A percentile compares a stretch with the other conserved stretches of the same genome.
phyloP scores from a whole-genome alignment of 2,329 filamentous ascomycete species.

The Aspergillus ochraceoroseus region DNA sequence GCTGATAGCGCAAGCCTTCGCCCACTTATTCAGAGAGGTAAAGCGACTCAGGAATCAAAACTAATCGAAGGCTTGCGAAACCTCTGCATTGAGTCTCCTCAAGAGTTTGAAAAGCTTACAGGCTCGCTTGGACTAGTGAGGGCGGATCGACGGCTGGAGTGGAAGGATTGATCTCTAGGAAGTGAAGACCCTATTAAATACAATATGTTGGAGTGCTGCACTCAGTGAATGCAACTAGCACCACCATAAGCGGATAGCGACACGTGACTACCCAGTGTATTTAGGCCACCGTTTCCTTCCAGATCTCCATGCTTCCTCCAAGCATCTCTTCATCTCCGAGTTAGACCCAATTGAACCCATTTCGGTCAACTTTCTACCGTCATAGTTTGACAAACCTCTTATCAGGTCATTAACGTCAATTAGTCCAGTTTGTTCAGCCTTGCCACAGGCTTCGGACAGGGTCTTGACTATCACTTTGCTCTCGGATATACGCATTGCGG shows the following conservation, averaged over 20 bases:
- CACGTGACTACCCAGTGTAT: no score
- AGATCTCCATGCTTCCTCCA: no score
- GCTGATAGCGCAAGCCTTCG: not conserved
- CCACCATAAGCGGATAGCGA: no score
- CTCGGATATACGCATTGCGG: constrained; percentile 2
- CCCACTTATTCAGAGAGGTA: not conserved
- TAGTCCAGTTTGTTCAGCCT: constrained; percentile 6
- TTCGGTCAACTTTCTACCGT: no score
- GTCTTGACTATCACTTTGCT: constrained; percentile 1
- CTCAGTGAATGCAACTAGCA: no score
- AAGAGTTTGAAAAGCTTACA: constrained; percentile 2
- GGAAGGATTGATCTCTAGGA: constrained; percentile 1
- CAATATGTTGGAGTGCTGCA: no score
- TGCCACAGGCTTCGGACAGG: constrained; percentile 2
- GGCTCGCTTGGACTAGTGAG: constrained; percentile 1
- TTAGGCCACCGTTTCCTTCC: no score
- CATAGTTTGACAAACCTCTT: no score
- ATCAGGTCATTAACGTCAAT: constrained; percentile 3
- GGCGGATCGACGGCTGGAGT: constrained; percentile 1
- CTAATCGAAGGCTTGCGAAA: constrained; percentile 1
- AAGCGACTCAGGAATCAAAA: constrained; percentile 3
- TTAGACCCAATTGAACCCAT: no score
- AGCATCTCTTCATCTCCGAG: no score
- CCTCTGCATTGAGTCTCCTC: constrained; percentile 1
- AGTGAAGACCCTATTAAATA: no score